These are phyloP conservation scores for Wallacemonas sp. DNA, from an alignment of 208 protist genomes.

Conservation along the genomic window DNA sequence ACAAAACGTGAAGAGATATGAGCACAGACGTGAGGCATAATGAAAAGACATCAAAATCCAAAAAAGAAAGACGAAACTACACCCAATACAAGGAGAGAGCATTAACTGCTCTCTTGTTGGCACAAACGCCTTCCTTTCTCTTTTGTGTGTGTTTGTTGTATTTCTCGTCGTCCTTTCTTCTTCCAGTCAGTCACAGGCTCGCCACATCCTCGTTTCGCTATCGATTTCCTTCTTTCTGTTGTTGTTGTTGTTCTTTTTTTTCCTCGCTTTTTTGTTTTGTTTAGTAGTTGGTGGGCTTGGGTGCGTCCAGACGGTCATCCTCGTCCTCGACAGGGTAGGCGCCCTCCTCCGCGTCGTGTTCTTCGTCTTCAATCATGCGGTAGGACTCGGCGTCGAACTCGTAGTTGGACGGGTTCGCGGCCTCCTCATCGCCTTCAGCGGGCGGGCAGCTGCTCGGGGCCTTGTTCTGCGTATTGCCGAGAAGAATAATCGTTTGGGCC, in stretches of 20 bases:
- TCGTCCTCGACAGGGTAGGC: conserved; percentile 10
- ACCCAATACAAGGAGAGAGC: too few species aligned
- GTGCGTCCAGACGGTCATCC: conserved; percentile 10
- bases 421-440: conserved; percentile 3
- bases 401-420: background rate
- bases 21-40: background rate
- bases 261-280: background rate
- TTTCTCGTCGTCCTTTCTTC: too few species aligned
- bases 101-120: too few species aligned
- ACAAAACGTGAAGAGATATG: conserved; percentile 10
- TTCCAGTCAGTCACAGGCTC: too few species aligned
- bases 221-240: background rate
- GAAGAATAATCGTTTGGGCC: conserved; percentile 1
- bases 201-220: too few species aligned
- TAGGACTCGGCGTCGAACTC: conserved; percentile 14
- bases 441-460: conserved; percentile 2
- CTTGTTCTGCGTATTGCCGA: conserved; percentile 10
- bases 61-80: too few species aligned
- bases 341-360: conserved; percentile 7
- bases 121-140: too few species aligned
- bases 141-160: too few species aligned
- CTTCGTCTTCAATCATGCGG: conserved; percentile 13
- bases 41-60: background rate
- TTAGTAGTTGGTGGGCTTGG: conserved; percentile 8
- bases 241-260: background rate